These are phyloP conservation scores for Penicillium samsonianum DNA, from an alignment of 495 filamentous ascomycete genomes.

Conservation along the genomic window DNA sequence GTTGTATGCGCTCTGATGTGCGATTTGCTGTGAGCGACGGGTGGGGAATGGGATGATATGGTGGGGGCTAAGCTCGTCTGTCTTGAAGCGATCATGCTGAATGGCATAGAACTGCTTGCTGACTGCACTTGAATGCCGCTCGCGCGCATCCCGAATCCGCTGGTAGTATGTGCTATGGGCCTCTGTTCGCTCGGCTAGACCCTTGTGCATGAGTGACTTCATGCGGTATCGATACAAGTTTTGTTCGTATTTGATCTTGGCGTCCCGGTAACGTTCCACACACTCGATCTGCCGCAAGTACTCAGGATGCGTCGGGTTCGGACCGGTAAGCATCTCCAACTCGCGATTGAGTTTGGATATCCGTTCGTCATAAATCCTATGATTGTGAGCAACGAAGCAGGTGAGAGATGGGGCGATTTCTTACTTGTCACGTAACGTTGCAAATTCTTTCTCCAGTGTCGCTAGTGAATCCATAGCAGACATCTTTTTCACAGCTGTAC, in stretches of 20 bases:
- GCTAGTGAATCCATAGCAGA: slow-evolving; percentile 77
- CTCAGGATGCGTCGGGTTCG: slow-evolving; percentile 83
- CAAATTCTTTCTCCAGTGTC: slow-evolving; percentile 80
- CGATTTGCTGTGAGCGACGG: slow-evolving; percentile 68
- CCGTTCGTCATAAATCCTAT: slow-evolving; percentile 82
- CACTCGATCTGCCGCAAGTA: slow-evolving; percentile 81
- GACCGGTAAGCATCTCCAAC: slow-evolving; percentile 74
- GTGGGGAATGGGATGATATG: slow-evolving; percentile 73
- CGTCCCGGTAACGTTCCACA: slow-evolving; percentile 75
- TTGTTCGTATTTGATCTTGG: slow-evolving; percentile 74
- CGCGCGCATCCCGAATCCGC: slow-evolving; percentile 74
- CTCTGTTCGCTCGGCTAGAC: slow-evolving; percentile 77
- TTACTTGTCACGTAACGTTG: slow-evolving; percentile 82
- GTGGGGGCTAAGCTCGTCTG: slow-evolving; percentile 78
- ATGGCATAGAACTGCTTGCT: slow-evolving; percentile 89
- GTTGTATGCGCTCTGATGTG: slow-evolving; percentile 84
- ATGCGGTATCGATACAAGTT: slow-evolving; percentile 70
- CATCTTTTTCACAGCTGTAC: slow-evolving; percentile 72
- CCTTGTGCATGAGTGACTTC: slow-evolving; percentile 68
- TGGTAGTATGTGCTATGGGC: slow-evolving; percentile 87
- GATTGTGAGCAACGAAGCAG: slow-evolving; percentile 17
- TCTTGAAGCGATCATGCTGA: slow-evolving; percentile 83
- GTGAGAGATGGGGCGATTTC: slow-evolving; percentile 22
- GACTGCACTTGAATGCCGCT: slow-evolving; percentile 72
- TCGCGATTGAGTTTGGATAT: slow-evolving; percentile 79